Evolutionary conservation across 495 filamentous ascomycete genomes (phyloP).

Genomic region (Viridothelium virens): DNA sequence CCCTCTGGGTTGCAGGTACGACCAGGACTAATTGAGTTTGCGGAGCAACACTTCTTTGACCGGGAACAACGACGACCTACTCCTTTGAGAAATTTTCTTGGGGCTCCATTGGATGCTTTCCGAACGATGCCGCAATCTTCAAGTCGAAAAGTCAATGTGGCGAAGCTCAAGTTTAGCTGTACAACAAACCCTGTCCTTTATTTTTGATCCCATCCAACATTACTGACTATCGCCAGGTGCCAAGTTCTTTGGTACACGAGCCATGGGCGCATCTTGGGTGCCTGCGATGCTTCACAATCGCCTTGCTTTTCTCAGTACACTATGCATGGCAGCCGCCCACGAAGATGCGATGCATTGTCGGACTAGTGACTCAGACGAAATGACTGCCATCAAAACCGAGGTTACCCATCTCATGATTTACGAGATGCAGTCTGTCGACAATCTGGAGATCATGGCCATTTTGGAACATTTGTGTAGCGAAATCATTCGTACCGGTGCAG

Average conservation of each 20-base stretch:
- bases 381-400: conserved; percentile 7
- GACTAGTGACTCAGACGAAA: neutral
- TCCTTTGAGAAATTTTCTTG: neutral
- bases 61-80: neutral
- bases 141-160: conserved; percentile 4
- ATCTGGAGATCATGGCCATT: conserved; percentile 27
- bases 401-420: conserved; percentile 5
- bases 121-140: conserved; percentile 7
- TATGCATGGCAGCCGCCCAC: conserved; percentile 32
- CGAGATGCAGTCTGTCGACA: conserved; percentile 3
- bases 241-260: conserved; percentile 25
- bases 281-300: conserved; percentile 29
- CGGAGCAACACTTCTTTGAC: conserved; percentile 1
- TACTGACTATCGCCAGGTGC: neutral
- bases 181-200: neutral
- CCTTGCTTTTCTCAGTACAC: conserved; percentile 34
- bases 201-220: neutral
- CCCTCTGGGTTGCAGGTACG: neutral
- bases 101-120: neutral
- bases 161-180: conserved; percentile 8
- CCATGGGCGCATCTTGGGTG: conserved; percentile 30
- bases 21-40: conserved; percentile 1
- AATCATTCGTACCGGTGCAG: conserved; percentile 23
- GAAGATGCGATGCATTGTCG: conserved; percentile 25
- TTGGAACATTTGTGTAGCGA: conserved; percentile 31